Evolutionary conservation across 2,329 filamentous ascomycete genomes (phyloP).

Genomic region (Trichoderma atroviride): DNA sequence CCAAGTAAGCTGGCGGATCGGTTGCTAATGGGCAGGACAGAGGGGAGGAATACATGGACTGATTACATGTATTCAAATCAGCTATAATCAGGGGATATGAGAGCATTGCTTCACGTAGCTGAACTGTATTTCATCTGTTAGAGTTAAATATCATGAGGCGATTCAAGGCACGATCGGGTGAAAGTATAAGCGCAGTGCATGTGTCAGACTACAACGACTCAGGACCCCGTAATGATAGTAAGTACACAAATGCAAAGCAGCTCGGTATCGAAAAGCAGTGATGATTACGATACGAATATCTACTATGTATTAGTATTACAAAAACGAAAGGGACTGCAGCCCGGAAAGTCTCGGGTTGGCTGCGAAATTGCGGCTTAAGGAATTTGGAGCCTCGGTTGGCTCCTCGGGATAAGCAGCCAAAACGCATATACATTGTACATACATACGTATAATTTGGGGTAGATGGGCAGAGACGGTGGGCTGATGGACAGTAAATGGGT

Average conservation of each 20-base stretch:
- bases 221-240: not conserved
- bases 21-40: not conserved
- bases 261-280: not conserved
- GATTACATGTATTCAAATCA: not conserved
- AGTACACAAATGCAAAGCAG: not conserved
- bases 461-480: not conserved
- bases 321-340: not conserved
- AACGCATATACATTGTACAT: not conserved
- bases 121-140: slow-evolving; percentile 27
- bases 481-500: not conserved
- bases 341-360: slow-evolving; percentile 26
- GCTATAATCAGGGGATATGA: slow-evolving; percentile 23
- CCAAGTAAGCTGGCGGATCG: not conserved
- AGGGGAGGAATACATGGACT: not conserved
- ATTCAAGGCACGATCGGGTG: slow-evolving; percentile 18
- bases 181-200: slow-evolving; percentile 16
- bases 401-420: not conserved
- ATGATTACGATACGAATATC: not conserved
- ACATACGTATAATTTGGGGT: not conserved
- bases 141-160: slow-evolving; percentile 17
- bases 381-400: slow-evolving; percentile 1
- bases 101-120: slow-evolving; percentile 27
- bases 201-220: not conserved
- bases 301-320: not conserved
- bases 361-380: not conserved